Base-by-base conservation (phyloP, 768 basidiomycete species). In the Phlegmacium glaucopus region DNA sequence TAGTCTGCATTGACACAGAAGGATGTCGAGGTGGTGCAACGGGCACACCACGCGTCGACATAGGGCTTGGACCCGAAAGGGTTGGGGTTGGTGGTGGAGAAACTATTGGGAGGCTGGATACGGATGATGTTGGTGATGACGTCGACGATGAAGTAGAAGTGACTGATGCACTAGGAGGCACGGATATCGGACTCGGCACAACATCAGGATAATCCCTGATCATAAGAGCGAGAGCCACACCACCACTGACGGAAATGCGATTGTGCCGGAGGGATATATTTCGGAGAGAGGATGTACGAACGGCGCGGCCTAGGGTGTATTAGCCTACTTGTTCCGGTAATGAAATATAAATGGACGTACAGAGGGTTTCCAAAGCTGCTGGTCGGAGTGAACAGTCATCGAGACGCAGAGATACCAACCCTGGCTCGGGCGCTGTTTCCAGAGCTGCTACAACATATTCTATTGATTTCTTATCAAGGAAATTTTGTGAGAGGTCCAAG, bases 131-230 rank as follows among this genome's bases (percentile, higher is more conserved):
- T 0, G 75, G 73, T 7, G 72, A 72, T 1, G 70, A 65, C n/a
- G 72, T 48, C 7, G 58, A 43, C 12, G 71, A 72, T 3, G 70
- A 70, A 10, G 63, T 52, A 4, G 69, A 62, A 9, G 72, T 63
- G 18, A 57, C 51, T 15, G 56, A 53, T 44, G 53, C 25, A 36
- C 47, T 57, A 12, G 65, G 61, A 9, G 68, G 49, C 1, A 61
- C 51, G 1, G 72, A 63, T 26, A 66, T 42, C 6, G 67, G 59
- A 15, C 59, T 60, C 25, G 76, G 71, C 7, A 84, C 78, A 36
- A 85, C 75, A 54, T 96, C 92, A 4, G 92, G 90, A 61, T 97
- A 98, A 65, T 99, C 95, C 43, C 90, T 82, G 52, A 97, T 94
- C 91, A 99, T 94, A 43, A 96, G 77, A 0, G 95, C 94, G 10